phyloP scores from a whole-genome alignment of 2,329 filamentous ascomycete genomes.

The Fusarium udum region DNA sequence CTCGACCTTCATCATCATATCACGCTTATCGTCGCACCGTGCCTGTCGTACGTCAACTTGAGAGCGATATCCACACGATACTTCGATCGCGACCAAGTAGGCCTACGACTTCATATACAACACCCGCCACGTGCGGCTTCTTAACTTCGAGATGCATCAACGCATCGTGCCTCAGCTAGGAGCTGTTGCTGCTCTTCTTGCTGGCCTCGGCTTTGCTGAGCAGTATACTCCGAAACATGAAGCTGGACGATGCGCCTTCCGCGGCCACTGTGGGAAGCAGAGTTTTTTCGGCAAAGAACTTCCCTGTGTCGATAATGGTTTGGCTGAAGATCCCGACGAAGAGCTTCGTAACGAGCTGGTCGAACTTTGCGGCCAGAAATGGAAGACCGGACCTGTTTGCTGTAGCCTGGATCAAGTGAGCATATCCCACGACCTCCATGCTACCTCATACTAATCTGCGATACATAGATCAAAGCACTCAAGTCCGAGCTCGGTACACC shows the following conservation, averaged over 20 bases:
- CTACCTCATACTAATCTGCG: conserved; percentile 12
- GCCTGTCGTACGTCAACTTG: conserved; percentile 17
- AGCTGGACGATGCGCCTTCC: conserved; percentile 86
- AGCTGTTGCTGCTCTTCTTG: conserved; percentile 45
- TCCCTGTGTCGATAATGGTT: conserved; percentile 90
- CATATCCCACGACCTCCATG: conserved; percentile 21
- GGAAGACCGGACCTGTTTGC: conserved; percentile 85
- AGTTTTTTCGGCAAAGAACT: conserved; percentile 89
- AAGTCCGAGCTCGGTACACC: conserved; percentile 87
- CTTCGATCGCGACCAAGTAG: conserved; percentile 17
- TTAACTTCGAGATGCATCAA: conserved; percentile 46
- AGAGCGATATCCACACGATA: conserved; percentile 16
- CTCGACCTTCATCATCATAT: conserved; percentile 7
- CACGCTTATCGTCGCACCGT: conserved; percentile 19
- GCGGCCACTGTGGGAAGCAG: conserved; percentile 91
- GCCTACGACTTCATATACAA: conserved; percentile 27
- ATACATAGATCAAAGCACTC: conserved; percentile 74
- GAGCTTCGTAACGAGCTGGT: conserved; percentile 81
- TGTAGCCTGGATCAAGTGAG: conserved; percentile 81
- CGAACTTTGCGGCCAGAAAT: conserved; percentile 85
- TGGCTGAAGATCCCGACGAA: conserved; percentile 77
- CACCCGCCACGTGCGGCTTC: conserved; percentile 33
- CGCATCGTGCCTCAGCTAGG: conserved; percentile 46
- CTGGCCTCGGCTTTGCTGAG: conserved; percentile 41
- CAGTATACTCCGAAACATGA: conserved; percentile 74